Percentiles rank a stretch among this genome's conserved stretches.
phyloP scores from a whole-genome alignment of 2,329 filamentous ascomycete genomes.

The Chrysosporium keratinophilum region DNA sequence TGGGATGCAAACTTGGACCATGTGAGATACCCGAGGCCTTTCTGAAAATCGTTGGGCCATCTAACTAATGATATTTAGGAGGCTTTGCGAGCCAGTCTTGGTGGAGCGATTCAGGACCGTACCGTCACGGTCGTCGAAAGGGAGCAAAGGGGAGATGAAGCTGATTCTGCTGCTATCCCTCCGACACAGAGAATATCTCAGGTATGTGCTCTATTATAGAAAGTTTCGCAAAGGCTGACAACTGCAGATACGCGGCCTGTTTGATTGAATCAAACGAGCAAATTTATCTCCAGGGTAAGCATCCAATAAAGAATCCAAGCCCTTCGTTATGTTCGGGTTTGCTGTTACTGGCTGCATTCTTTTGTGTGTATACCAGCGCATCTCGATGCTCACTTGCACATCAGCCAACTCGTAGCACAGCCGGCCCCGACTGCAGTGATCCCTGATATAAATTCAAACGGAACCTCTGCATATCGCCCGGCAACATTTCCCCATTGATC shows the following conservation, averaged over 20 bases:
- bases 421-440: conserved; percentile 65
- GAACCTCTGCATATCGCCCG: conserved; percentile 57
- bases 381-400: conserved; percentile 13
- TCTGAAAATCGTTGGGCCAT: background rate
- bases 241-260: conserved; percentile 29
- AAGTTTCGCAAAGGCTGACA: conserved; percentile 18
- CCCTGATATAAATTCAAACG: conserved; percentile 43
- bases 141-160: conserved; percentile 1
- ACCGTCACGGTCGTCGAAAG: conserved; percentile 21
- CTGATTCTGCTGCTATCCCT: conserved; percentile 24
- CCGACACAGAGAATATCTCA: conserved; percentile 43
- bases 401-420: conserved; percentile 78
- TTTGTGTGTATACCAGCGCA: background rate
- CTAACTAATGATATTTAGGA: conserved; percentile 18
- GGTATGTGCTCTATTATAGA: conserved; percentile 21
- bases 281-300: background rate
- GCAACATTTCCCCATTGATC: conserved; percentile 57
- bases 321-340: background rate
- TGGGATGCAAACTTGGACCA: conserved; percentile 50
- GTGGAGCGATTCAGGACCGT: conserved; percentile 27
- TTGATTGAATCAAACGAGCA: conserved; percentile 28
- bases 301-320: background rate
- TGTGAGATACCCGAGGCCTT: conserved; percentile 23
- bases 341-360: background rate
- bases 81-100: conserved; percentile 23